These are phyloP conservation scores for Linaria vulgaris DNA, from an alignment of 257 asterid genomes.

Conservation along the genomic window DNA sequence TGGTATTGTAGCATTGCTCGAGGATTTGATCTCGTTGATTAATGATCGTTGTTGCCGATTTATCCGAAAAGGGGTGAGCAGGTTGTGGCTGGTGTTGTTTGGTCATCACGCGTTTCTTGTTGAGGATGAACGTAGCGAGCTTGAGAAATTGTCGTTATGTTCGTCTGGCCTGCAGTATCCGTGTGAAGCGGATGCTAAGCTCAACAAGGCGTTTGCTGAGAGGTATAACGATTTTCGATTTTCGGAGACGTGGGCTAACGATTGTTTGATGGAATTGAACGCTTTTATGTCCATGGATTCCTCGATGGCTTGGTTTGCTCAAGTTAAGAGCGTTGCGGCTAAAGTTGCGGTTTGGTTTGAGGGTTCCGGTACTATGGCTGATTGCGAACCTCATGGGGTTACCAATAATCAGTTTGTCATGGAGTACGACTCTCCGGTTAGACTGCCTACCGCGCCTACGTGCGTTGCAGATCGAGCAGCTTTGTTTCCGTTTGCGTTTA, in stretches of 20 bases:
- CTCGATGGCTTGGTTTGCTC: too few relatives aligned
- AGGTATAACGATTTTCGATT: neutral
- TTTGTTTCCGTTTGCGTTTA: neutral
- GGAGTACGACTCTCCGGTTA: neutral
- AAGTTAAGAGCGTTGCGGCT: too few relatives aligned
- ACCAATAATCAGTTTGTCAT: neutral
- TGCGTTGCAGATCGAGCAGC: neutral
- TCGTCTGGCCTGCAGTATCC: slow-evolving; percentile 2
- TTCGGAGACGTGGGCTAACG: neutral
- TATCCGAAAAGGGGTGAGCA: neutral
- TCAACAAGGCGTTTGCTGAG: neutral
- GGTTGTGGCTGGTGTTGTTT: too few relatives aligned
- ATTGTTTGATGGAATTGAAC: neutral
- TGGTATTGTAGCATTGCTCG: neutral
- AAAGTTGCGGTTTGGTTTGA: too few relatives aligned
- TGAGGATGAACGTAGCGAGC: neutral
- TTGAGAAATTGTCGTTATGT: neutral
- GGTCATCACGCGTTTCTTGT: too few relatives aligned
- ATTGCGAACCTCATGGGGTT: too few relatives aligned
- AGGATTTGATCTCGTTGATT: neutral
- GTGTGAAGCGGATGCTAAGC: neutral
- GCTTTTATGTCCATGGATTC: too few relatives aligned
- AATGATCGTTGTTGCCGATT: neutral
- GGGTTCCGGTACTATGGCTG: too few relatives aligned
- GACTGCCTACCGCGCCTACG: neutral